Evolutionary conservation across 768 basidiomycete species (phyloP).

Genomic region (Lentinula boryana): DNA sequence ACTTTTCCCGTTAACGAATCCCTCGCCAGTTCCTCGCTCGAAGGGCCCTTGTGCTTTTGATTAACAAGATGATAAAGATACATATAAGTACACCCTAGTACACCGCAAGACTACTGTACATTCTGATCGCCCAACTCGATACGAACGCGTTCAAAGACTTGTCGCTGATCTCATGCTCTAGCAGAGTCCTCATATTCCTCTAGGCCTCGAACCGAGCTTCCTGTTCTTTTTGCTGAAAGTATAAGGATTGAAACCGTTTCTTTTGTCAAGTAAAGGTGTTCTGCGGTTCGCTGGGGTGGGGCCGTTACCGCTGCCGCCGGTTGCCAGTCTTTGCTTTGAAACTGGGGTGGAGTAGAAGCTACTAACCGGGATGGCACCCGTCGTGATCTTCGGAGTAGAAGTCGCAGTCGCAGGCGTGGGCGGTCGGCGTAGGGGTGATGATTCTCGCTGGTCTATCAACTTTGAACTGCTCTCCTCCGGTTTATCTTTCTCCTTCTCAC

Average conservation of each 20-base stretch:
- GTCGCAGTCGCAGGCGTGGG: constrained; percentile 18
- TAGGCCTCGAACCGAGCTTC: neutral
- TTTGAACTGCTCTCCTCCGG: constrained; percentile 13
- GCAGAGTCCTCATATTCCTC: neutral
- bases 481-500: constrained; percentile 1
- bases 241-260: neutral
- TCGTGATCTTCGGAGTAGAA: constrained; percentile 20
- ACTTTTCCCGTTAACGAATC: too few relatives aligned
- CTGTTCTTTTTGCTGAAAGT: neutral
- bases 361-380: constrained; percentile 17
- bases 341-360: constrained; percentile 29
- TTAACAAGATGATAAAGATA: too few relatives aligned
- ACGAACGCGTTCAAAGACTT: too few relatives aligned
- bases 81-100: too few relatives aligned
- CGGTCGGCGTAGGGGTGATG: constrained; percentile 24
- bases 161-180: too few relatives aligned
- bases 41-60: too few relatives aligned
- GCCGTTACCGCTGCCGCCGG: neutral
- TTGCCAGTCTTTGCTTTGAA: constrained; percentile 28
- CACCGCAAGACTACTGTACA: too few relatives aligned
- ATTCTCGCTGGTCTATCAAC: constrained; percentile 15
- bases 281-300: neutral
- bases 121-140: too few relatives aligned
- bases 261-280: neutral
- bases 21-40: too few relatives aligned